These are phyloP conservation scores for Myochromella boudieri DNA, from an alignment of 768 basidiomycete species.

Conservation along the genomic window DNA sequence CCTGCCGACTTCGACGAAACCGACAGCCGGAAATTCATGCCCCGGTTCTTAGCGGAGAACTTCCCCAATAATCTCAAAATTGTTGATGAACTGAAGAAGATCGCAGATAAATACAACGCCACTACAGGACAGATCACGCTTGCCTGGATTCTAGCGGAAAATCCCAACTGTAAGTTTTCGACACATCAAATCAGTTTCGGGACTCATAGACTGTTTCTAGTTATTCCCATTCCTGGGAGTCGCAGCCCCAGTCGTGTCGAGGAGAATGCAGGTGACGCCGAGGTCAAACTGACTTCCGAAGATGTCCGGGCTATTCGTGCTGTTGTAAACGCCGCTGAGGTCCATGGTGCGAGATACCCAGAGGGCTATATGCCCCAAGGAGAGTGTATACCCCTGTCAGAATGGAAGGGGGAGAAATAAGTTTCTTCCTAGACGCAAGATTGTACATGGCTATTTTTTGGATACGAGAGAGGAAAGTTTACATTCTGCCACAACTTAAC, in stretches of 20 bases:
- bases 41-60: constrained; percentile 39
- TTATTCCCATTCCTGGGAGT: constrained; percentile 4
- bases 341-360: constrained; percentile 1
- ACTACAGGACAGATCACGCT: constrained; percentile 44
- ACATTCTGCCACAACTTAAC: no score
- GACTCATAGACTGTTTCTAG: not conserved
- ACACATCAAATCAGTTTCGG: not conserved
- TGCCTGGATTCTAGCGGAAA: constrained; percentile 47
- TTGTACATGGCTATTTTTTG: not conserved
- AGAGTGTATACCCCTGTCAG: constrained; percentile 4
- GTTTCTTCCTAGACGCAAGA: not conserved
- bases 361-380: not conserved
- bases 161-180: no score
- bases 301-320: constrained; percentile 1
- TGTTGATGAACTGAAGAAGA: constrained; percentile 31
- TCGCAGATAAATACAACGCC: constrained; percentile 33
- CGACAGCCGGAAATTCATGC: constrained; percentile 35
- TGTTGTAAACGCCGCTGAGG: constrained; percentile 1
- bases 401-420: not conserved
- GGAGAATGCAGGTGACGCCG: constrained; percentile 4
- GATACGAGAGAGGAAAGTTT: no score
- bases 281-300: not conserved
- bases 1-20: constrained; percentile 37
- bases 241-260: constrained; percentile 2
- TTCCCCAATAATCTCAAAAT: constrained; percentile 41